A percentile compares a stretch with the other conserved stretches of the same genome.
Evolutionary conservation across 129 eudicot genomes (phyloP).

Genomic region (Glebionis coronaria): DNA sequence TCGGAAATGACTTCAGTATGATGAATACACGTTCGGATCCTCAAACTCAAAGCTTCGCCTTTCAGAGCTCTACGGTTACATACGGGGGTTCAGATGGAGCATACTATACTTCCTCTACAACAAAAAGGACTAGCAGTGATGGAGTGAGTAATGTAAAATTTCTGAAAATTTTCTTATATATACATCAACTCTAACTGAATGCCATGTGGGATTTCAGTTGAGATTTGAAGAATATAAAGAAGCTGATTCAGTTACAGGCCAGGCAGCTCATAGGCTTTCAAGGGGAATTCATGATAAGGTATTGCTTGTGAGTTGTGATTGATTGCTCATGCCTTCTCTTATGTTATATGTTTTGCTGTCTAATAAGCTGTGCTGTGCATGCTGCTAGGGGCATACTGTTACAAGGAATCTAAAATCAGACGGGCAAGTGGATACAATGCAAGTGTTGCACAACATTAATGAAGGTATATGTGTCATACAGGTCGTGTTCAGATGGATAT

Average conservation of each 20-base stretch:
- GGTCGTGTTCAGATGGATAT: too few relatives aligned
- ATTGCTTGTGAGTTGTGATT: conserved; percentile 17
- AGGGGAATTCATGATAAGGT: conserved; percentile 85
- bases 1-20: conserved; percentile 34
- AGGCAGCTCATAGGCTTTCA: conserved; percentile 72
- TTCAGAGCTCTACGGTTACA: conserved; percentile 70
- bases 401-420: conserved; percentile 74
- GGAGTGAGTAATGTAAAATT: conserved; percentile 50
- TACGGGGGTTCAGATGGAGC: conserved; percentile 92
- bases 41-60: conserved; percentile 53
- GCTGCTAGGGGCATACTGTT: conserved; percentile 73
- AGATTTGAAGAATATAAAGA: conserved; percentile 79
- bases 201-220: conserved; percentile 40
- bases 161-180: neutral
- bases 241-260: conserved; percentile 75
- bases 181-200: conserved; percentile 3
- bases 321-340: conserved; percentile 8
- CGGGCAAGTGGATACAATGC: conserved; percentile 85
- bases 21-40: conserved; percentile 33
- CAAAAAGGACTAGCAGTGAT: conserved; percentile 77
- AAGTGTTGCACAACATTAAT: conserved; percentile 73
- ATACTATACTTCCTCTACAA: conserved; percentile 54
- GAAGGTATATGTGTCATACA: conserved; percentile 43
- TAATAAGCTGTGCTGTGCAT: neutral
- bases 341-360: neutral